A percentile compares a stretch with the other conserved stretches of the same genome.
phyloP scores from a whole-genome alignment of 176 grass and related monocot species.

The Chloris gayana region DNA sequence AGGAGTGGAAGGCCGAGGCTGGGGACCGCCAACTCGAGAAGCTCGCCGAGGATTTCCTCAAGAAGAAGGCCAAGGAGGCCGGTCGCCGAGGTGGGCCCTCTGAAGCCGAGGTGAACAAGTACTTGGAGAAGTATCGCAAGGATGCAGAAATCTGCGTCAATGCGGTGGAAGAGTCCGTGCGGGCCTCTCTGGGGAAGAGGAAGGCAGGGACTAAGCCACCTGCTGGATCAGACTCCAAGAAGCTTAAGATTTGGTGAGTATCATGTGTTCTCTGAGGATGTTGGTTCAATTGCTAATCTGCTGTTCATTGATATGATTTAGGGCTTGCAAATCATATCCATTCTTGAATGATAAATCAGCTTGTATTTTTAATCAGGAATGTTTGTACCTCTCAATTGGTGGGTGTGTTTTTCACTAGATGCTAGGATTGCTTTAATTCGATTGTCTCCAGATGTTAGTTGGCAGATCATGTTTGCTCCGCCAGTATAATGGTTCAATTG shows the following conservation, averaged over 20 bases:
- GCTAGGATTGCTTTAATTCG: too few relatives aligned
- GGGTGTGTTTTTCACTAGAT: background rate
- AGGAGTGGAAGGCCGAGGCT: constrained; percentile 90
- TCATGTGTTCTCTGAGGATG: background rate
- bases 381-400: background rate
- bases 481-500: background rate
- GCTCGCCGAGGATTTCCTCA: constrained; percentile 80
- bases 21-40: constrained; percentile 80
- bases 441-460: too few relatives aligned
- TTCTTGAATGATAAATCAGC: background rate
- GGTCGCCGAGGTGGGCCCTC: constrained; percentile 32
- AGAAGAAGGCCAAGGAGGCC: constrained; percentile 83
- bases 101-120: constrained; percentile 76
- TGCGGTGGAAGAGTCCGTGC: constrained; percentile 78
- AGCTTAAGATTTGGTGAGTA: constrained; percentile 87
- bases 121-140: constrained; percentile 83
- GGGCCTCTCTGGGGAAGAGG: constrained; percentile 79
- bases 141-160: constrained; percentile 78
- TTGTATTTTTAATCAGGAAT: background rate
- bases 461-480: too few relatives aligned
- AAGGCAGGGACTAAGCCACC: constrained; percentile 53
- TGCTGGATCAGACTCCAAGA: constrained; percentile 60
- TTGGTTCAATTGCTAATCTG: background rate
- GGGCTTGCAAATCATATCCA: background rate
- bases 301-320: background rate